Evolutionary conservation across 129 eudicot species (phyloP).

Genomic region (Silybum marianum): DNA sequence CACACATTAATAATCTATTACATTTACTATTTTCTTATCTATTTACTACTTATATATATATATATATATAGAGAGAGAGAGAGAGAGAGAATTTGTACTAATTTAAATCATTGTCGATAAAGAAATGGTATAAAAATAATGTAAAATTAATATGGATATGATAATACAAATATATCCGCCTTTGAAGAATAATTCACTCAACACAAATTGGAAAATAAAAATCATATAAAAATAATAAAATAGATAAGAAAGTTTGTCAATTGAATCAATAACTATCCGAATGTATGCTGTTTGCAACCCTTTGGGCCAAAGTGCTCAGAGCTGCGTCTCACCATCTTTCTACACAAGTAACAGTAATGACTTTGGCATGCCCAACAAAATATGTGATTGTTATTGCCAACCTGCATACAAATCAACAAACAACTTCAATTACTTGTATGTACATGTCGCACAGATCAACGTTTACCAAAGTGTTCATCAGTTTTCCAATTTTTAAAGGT

Average conservation of each 20-base stretch:
- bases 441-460: too few relatives aligned
- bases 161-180: neutral
- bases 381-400: conserved; percentile 87
- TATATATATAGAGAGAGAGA: too few relatives aligned
- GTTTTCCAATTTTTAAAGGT: too few relatives aligned
- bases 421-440: too few relatives aligned
- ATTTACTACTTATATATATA: too few relatives aligned
- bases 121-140: neutral
- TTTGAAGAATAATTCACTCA: neutral
- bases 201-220: neutral
- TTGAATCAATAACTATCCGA: conserved; percentile 35
- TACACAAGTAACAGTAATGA: conserved; percentile 81
- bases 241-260: neutral
- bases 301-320: conserved; percentile 76
- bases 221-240: neutral
- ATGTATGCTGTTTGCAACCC: conserved; percentile 91
- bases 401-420: conserved; percentile 35
- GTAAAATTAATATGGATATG: neutral
- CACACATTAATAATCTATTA: neutral
- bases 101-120: neutral
- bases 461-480: too few relatives aligned
- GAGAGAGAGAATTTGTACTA: neutral
- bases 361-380: conserved; percentile 89
- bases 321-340: conserved; percentile 62
- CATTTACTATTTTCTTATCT: neutral